Evolutionary conservation across 257 asterid species (phyloP).

Genomic region (Forsythia suspensa): DNA sequence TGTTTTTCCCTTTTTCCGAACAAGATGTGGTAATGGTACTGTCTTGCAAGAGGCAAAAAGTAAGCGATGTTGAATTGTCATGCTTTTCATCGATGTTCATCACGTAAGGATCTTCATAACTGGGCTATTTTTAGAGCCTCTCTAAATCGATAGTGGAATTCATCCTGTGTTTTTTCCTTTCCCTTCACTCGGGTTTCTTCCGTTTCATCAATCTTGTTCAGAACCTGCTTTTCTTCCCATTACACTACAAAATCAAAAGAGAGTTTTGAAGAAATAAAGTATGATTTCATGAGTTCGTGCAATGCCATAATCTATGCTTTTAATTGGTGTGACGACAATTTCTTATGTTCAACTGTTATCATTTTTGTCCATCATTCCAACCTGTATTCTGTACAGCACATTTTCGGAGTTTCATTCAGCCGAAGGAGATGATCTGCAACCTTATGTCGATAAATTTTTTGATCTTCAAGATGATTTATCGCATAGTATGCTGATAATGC

Average conservation of each 20-base stretch:
- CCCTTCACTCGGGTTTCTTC: background rate
- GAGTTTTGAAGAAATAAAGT: background rate
- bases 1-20: background rate
- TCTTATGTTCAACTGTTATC: background rate
- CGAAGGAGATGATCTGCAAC: slow-evolving; percentile 58
- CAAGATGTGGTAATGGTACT: background rate
- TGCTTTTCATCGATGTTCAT: background rate
- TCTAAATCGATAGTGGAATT: background rate
- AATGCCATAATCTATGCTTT: background rate
- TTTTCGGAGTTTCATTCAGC: slow-evolving; percentile 51
- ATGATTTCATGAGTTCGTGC: background rate
- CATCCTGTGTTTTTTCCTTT: background rate
- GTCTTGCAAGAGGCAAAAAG: background rate
- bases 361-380: background rate
- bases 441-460: slow-evolving; percentile 49
- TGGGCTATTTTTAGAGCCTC: background rate
- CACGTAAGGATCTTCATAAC: background rate
- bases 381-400: slow-evolving; percentile 39
- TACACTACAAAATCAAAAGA: background rate
- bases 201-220: background rate
- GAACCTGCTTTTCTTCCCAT: background rate
- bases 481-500: slow-evolving; percentile 50
- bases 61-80: background rate
- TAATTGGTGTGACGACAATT: background rate
- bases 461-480: slow-evolving; percentile 52